Evolutionary conservation across 768 basidiomycete genomes (phyloP), one percentile per base, ranked within the genome.

Genomic region (Hericium erinaceus): DNA sequence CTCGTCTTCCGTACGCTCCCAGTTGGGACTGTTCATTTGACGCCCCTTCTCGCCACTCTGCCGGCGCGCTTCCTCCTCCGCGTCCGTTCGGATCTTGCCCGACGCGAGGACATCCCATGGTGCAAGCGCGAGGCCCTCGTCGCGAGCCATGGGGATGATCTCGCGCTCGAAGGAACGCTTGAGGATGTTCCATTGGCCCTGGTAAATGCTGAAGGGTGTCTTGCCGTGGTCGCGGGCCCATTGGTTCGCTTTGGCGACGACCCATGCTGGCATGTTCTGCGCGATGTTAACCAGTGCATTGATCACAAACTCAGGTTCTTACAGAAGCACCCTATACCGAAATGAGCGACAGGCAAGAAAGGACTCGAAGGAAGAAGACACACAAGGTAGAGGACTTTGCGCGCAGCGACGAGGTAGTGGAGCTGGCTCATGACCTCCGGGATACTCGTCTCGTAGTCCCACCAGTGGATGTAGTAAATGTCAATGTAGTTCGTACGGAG

Each of bases 201-300:
- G 75, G 65, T 77, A 78, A 48, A 78, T 66, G 33, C 67, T 67
- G 63, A 79, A 79, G 11, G 73, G 75, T 8, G 74, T 70, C 62
- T 75, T 67, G 10, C 69, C 73, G 46, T 72, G 69, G 40, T 64
- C 56, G 6, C 69, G 59, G 2, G 75, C 74, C 61, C 74, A 76
- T 26, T 69, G 66, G 66, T 78, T 76, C 2, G 70, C 68, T 46
- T 65, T 65, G 8, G 70, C 37, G 20, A 74, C 73, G 55, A 73
- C 33, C 71, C 72, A 74, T 0, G 74, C 73, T 0, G 74, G 72
- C 1, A 69, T 62, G 51, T 71, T 68, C 65, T 67, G 54, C 39
- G 20, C 12, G 18, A 7, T 1, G 5, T 16, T 2, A 40, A 10
- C 22, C 16, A 4, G 46, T 1, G 11, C 44, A 51, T 33, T n/a